A percentile compares a stretch with the other conserved stretches of the same genome.
These are phyloP conservation scores for Lagenidium sp. DNA, from an alignment of 352 stramenopile species.

Conservation along the genomic window DNA sequence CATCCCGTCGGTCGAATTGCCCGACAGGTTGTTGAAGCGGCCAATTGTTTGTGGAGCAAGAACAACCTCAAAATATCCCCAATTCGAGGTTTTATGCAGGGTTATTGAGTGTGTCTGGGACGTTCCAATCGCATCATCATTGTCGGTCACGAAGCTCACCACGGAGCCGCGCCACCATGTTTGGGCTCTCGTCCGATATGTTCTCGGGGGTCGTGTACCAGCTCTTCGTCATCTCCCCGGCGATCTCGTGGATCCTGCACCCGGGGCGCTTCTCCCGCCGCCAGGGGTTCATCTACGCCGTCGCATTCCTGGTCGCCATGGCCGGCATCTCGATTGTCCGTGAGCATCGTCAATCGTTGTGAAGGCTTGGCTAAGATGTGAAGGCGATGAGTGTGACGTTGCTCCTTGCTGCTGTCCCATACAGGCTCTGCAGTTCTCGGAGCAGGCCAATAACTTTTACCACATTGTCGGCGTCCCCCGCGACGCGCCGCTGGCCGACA, in stretches of 20 bases:
- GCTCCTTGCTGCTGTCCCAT: too few species aligned
- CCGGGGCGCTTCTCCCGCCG: slow-evolving; percentile 90
- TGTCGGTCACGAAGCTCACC: neutral
- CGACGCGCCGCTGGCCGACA: slow-evolving; percentile 88
- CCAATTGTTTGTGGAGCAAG: too few species aligned
- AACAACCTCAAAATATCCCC: too few species aligned
- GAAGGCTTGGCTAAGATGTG: too few species aligned
- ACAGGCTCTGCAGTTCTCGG: slow-evolving; percentile 78
- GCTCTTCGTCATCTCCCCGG: slow-evolving; percentile 77
- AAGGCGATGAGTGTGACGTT: too few species aligned
- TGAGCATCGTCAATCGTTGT: too few species aligned
- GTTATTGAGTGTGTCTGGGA: too few species aligned
- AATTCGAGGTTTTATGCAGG: too few species aligned
- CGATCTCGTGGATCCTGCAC: slow-evolving; percentile 93
- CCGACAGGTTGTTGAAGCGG: too few species aligned
- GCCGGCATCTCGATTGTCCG: slow-evolving; percentile 90
- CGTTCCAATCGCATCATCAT: too few species aligned
- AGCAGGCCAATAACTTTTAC: slow-evolving; percentile 94
- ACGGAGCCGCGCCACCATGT: slow-evolving; percentile 15
- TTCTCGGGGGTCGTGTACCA: slow-evolving; percentile 63
- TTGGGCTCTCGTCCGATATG: slow-evolving; percentile 32
- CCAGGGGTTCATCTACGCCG: slow-evolving; percentile 91
- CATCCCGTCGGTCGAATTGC: too few species aligned
- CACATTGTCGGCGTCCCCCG: slow-evolving; percentile 84
- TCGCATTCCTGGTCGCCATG: slow-evolving; percentile 89